Base-by-base conservation (phyloP, 148 eudicot genomes). In the Chenopodium suecicum region DNA sequence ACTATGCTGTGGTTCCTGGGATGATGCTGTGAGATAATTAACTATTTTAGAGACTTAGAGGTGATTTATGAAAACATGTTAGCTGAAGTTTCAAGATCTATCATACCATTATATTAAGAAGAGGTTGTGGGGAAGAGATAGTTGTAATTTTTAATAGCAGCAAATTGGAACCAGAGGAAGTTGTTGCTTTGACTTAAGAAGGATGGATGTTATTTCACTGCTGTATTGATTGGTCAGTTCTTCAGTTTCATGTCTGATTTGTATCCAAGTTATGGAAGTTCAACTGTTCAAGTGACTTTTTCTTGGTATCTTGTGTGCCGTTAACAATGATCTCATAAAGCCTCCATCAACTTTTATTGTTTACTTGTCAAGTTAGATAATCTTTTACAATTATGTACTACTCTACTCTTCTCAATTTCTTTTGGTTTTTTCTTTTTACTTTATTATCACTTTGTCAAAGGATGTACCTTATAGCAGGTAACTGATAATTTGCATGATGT, bases 401-500 rank as follows among this genome's bases (percentile, higher is more conserved):
- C 44, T 5, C 44, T 41, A 41, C 8, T 70, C 74, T 19, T 48
- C 7, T 73, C 7, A 8, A 70, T 1, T 14, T 34, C 75, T 4
- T 72, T 22, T 72, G 75, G 7, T 72, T 1, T 23, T 23, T 44
- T 10, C 76, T 22, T 20, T 44, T 72, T 37, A 23, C 50, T 73
- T 47, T 23, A n/a, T 46, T 11, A 47, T 41, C 20, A 41, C 48
- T n/a, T n/a, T 47, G 32, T 47, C 41, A 17, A 46, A 25, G 67
- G n/a, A 16, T 75, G 17, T 71, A 67, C 23, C 23, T 70, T 46
- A 29, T 58, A 9, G 46, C 82, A 62, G 66, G 29, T 52, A 73
- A 25, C 20, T 73, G 72, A 70, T 81, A 74, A 52, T 50, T 84
- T 76, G 73, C 89, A 70, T 89, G 72, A 84, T 74, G 32, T 79